Evolutionary conservation across 2,329 filamentous ascomycete genomes (phyloP).

Genomic region (Cordyceps farinosa): DNA sequence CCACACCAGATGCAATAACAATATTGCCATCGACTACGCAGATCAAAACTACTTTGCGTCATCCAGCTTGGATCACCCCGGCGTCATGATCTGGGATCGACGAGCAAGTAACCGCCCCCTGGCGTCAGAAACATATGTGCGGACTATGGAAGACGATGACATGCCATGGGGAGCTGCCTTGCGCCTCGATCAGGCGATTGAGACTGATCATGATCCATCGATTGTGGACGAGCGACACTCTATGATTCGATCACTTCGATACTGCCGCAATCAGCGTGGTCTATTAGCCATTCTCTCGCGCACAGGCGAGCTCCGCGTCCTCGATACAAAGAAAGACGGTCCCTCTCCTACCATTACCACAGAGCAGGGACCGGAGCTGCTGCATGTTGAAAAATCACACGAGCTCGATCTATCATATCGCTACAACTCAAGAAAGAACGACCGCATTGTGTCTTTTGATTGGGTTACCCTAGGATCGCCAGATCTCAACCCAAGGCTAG

Average conservation of each 20-base stretch:
- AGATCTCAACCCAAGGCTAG: conserved; percentile 52
- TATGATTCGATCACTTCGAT: conserved; percentile 59
- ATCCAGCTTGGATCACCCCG: conserved; percentile 69
- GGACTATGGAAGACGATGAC: conserved; percentile 58
- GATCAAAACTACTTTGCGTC: conserved; percentile 84
- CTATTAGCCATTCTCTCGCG: conserved; percentile 59
- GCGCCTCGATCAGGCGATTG: conserved; percentile 54
- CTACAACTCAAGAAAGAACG: conserved; percentile 49
- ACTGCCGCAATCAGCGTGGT: conserved; percentile 59
- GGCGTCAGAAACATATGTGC: conserved; percentile 52
- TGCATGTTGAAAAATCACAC: conserved; percentile 57
- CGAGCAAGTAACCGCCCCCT: conserved; percentile 54
- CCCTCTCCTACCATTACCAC: conserved; percentile 35
- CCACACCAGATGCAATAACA: conserved; percentile 65
- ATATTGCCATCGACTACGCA: conserved; percentile 71
- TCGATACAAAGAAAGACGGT: conserved; percentile 56
- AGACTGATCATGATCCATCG: conserved; percentile 49
- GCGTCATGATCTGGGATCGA: conserved; percentile 74
- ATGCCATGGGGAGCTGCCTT: conserved; percentile 61
- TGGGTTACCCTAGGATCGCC: conserved; percentile 60
- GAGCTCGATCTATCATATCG: conserved; percentile 59
- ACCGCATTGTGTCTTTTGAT: conserved; percentile 65
- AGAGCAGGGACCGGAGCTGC: conserved; percentile 53
- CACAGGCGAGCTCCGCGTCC: conserved; percentile 59
- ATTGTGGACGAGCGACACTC: conserved; percentile 54